Conservation (phyloP, 495 filamentous ascomycete species). For the Elaphomyces granulatus region DNA sequence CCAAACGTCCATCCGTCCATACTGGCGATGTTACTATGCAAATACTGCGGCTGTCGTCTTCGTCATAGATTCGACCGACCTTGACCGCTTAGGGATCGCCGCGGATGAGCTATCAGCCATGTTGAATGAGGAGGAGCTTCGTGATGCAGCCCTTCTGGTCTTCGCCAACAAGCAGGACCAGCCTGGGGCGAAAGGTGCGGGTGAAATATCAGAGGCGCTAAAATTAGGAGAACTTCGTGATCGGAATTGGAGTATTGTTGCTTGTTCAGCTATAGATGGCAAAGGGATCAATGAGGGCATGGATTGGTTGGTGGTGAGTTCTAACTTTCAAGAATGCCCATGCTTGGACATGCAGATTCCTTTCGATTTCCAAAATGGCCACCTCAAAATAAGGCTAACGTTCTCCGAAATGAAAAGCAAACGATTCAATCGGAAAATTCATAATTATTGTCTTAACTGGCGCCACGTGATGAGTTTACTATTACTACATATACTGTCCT, state of each 20-base stretch:
- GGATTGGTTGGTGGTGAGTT: constrained; percentile 95
- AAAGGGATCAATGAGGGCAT: constrained; percentile 90
- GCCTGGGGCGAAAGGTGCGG: constrained; percentile 89
- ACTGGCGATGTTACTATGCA: constrained; percentile 99
- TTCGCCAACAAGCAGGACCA: constrained; percentile 99
- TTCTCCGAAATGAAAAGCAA: constrained; percentile 18
- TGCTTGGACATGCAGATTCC: neutral
- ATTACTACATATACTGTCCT: neutral
- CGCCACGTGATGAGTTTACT: neutral
- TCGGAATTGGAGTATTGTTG: constrained; percentile 97
- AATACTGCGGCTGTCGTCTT: constrained; percentile 99
- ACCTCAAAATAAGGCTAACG: constrained; percentile 7
- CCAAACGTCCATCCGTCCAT: constrained; percentile 91
- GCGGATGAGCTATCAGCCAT: constrained; percentile 87
- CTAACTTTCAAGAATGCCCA: neutral
- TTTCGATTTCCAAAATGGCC: neutral
- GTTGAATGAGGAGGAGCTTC: constrained; percentile 91
- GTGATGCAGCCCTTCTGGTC: constrained; percentile 80
- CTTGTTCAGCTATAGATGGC: constrained; percentile 90
- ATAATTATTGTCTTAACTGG: constrained; percentile 11
- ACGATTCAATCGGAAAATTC: constrained; percentile 35
- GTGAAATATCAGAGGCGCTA: constrained; percentile 88
- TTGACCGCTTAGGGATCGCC: constrained; percentile 81
- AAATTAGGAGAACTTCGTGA: constrained; percentile 81
- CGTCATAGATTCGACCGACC: constrained; percentile 95